Percentiles rank a stretch among this genome's conserved stretches.
Conservation (phyloP, 164 flowering plant species). For the Vitis riparia region DNA sequence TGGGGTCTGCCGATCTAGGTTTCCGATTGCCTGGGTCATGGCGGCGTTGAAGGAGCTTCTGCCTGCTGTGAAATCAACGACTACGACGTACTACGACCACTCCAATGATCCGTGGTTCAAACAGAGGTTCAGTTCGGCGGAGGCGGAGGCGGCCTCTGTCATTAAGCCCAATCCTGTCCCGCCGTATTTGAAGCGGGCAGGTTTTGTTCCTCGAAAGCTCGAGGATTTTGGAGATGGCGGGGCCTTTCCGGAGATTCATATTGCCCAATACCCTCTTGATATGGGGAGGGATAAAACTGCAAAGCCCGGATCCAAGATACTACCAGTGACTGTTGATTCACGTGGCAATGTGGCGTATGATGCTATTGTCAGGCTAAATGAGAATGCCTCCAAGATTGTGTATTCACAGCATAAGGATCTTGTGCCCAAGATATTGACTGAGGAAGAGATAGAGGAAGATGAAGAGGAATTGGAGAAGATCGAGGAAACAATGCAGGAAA, state of each 20-base stretch:
- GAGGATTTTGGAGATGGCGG: conserved; percentile 97
- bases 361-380: conserved; percentile 81
- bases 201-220: conserved; percentile 71
- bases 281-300: conserved; percentile 69
- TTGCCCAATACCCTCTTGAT: conserved; percentile 87
- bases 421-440: conserved; percentile 64
- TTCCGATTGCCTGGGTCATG: conserved; percentile 26
- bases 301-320: conserved; percentile 57
- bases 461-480: conserved; percentile 61
- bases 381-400: conserved; percentile 82
- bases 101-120: conserved; percentile 88
- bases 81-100: conserved; percentile 59
- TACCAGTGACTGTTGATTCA: conserved; percentile 79
- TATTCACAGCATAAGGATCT: conserved; percentile 74
- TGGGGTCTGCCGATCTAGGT: background rate
- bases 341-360: conserved; percentile 79
- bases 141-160: conserved; percentile 32
- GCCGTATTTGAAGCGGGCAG: conserved; percentile 61
- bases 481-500: conserved; percentile 60
- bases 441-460: conserved; percentile 35
- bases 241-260: conserved; percentile 89
- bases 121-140: conserved; percentile 48
- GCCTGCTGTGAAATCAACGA: conserved; percentile 60
- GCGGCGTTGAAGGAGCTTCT: conserved; percentile 62
- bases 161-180: conserved; percentile 53